Conservation (phyloP, 139 green algal species). For the Chlamydomonas incerta region DNA sequence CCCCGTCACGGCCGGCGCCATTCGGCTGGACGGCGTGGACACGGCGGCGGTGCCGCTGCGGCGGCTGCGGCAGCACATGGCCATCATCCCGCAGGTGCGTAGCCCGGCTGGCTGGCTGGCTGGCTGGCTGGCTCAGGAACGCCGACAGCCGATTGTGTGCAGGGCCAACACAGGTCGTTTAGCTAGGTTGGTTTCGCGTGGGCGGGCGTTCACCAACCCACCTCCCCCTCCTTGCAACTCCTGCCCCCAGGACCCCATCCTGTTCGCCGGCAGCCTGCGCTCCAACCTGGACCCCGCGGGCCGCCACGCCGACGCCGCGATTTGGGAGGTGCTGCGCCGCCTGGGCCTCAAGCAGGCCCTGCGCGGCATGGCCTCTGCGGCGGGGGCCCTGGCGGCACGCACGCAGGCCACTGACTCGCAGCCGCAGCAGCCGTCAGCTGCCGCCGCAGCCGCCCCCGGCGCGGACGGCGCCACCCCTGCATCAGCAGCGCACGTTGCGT, state of each 20-base stretch:
- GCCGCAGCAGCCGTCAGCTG: too few species aligned
- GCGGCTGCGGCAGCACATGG: conserved; percentile 76
- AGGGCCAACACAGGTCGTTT: too few species aligned
- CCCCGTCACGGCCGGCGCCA: conserved; percentile 68
- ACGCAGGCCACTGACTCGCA: too few species aligned
- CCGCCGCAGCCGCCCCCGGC: too few species aligned
- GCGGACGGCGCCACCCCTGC: too few species aligned
- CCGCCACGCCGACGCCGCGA: conserved; percentile 23
- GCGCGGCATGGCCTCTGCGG: conserved; percentile 31
- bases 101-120: background rate
- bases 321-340: conserved; percentile 76
- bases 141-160: too few species aligned
- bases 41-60: conserved; percentile 71
- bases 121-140: background rate
- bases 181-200: background rate
- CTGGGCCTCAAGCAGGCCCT: conserved; percentile 71
- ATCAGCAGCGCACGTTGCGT: too few species aligned
- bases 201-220: background rate
- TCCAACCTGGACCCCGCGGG: conserved; percentile 87
- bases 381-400: too few species aligned
- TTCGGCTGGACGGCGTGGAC: conserved; percentile 85
- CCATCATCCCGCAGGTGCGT: conserved; percentile 82
- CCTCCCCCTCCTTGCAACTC: too few species aligned
- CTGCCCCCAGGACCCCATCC: conserved; percentile 66
- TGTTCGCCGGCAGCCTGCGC: conserved; percentile 86